Evolutionary conservation across 2,329 filamentous ascomycete species (phyloP).

Genomic region (Teratosphaeria viscida): DNA sequence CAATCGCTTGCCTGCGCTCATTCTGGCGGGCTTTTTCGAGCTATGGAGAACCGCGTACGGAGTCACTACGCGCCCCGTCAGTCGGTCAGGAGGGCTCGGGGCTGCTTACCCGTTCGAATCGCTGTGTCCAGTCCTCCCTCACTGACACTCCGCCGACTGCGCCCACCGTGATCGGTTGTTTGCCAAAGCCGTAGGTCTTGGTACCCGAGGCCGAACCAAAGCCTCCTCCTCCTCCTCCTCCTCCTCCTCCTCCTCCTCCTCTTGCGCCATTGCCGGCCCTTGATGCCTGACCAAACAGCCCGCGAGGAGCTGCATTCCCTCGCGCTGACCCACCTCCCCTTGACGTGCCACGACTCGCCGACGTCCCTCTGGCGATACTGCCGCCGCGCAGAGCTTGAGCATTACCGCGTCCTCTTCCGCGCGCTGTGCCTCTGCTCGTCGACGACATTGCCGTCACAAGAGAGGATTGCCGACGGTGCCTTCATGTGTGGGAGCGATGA

Average conservation of each 20-base stretch:
- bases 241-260: neutral
- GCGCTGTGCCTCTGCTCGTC: conserved; percentile 3
- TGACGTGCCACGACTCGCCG: conserved; percentile 1
- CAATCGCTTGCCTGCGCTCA: conserved; percentile 43
- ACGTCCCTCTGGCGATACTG: conserved; percentile 3
- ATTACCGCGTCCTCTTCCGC: conserved; percentile 8
- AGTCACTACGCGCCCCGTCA: conserved; percentile 20
- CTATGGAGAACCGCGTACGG: conserved; percentile 14
- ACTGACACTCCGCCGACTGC: conserved; percentile 1
- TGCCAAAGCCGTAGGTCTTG: conserved; percentile 1
- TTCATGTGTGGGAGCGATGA: conserved; percentile 4
- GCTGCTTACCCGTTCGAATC: conserved; percentile 6
- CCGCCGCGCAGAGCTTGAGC: neutral
- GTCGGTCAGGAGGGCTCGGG: conserved; percentile 4
- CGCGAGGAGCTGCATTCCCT: neutral
- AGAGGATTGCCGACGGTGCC: neutral
- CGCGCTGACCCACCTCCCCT: neutral
- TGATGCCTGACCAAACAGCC: conserved; percentile 2
- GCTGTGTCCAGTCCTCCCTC: conserved; percentile 5
- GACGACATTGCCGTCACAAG: conserved; percentile 6
- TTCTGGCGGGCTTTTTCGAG: conserved; percentile 40
- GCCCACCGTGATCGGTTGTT: neutral
- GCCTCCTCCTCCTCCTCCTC: neutral
- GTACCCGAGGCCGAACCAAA: neutral
- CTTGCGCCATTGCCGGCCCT: neutral